Percentiles rank a stretch among this genome's conserved stretches.
These are phyloP conservation scores for Huntiella abstrusa DNA, from an alignment of 2,329 filamentous ascomycete genomes.

Conservation along the genomic window DNA sequence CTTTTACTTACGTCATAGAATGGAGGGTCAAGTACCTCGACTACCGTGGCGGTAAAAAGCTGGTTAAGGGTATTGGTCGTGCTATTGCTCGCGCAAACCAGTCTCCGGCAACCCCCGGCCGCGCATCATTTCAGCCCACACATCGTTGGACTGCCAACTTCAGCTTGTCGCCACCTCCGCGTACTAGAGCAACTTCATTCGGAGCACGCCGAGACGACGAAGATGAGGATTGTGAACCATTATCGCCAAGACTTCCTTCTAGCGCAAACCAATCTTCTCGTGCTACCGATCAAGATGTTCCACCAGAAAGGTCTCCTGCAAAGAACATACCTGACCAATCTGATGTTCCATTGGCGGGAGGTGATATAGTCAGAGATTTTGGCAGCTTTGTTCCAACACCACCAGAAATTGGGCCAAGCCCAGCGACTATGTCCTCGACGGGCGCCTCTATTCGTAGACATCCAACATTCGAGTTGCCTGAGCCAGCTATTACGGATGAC, in stretches of 20 bases:
- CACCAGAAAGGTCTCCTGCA: too few species aligned
- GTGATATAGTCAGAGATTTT: neutral
- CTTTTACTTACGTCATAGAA: slow-evolving; percentile 27
- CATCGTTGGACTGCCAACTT: slow-evolving; percentile 12
- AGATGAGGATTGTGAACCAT: slow-evolving; percentile 1
- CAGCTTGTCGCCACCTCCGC: slow-evolving; percentile 17
- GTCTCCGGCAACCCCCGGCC: slow-evolving; percentile 23
- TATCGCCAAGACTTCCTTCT: neutral
- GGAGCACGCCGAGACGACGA: neutral
- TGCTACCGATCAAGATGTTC: neutral
- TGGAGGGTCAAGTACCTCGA: slow-evolving; percentile 89
- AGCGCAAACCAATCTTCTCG: neutral
- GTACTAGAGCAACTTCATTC: slow-evolving; percentile 15
- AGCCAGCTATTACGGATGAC: slow-evolving; percentile 26
- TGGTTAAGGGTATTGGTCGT: slow-evolving; percentile 63
- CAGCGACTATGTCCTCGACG: neutral
- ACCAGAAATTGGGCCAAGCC: neutral
- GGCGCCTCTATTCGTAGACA: slow-evolving; percentile 10
- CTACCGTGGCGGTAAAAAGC: slow-evolving; percentile 92
- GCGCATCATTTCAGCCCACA: neutral
- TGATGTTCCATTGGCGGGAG: too few species aligned
- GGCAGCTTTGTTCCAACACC: slow-evolving; percentile 6
- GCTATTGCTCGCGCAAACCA: slow-evolving; percentile 46
- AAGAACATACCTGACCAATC: too few species aligned
- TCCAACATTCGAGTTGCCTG: slow-evolving; percentile 31